These are phyloP conservation scores for Colletotrichum sp. DNA, from an alignment of 2,329 filamentous ascomycete species.

Conservation along the genomic window DNA sequence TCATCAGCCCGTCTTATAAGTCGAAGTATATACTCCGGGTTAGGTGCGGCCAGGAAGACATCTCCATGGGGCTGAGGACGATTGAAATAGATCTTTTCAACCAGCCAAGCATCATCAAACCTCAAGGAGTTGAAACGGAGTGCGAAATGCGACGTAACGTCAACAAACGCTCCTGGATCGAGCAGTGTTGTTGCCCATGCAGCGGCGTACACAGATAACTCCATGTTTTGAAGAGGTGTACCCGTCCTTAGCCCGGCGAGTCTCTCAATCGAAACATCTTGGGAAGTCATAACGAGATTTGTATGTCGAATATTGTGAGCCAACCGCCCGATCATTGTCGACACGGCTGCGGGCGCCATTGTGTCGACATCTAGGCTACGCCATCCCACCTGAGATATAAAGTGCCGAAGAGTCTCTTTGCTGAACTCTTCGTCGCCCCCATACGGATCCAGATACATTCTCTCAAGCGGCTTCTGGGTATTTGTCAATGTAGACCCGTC, in stretches of 20 bases:
- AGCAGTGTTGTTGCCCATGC: constrained; percentile 74
- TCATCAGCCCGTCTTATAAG: constrained; percentile 52
- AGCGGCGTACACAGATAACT: constrained; percentile 71
- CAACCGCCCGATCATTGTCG: constrained; percentile 75
- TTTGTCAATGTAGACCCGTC: constrained; percentile 50
- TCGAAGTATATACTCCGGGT: constrained; percentile 27
- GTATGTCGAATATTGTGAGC: constrained; percentile 71
- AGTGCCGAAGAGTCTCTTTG: constrained; percentile 59
- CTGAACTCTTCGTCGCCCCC: constrained; percentile 71
- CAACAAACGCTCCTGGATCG: constrained; percentile 17
- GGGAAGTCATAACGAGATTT: constrained; percentile 35
- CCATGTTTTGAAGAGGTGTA: constrained; percentile 60
- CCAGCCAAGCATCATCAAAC: constrained; percentile 72
- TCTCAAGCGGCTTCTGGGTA: constrained; percentile 32
- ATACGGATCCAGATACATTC: constrained; percentile 88
- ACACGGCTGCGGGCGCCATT: constrained; percentile 67
- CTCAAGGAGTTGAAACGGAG: constrained; percentile 51
- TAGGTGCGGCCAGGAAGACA: constrained; percentile 3
- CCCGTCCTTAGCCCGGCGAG: constrained; percentile 24
- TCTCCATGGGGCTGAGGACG: constrained; percentile 4
- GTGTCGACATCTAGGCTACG: constrained; percentile 52
- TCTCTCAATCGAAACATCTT: constrained; percentile 25
- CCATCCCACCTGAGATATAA: constrained; percentile 58
- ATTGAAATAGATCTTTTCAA: constrained; percentile 53
- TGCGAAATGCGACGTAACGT: constrained; percentile 20